phyloP scores from a whole-genome alignment of 352 stramenopile species.

The Phytopythium vexans region DNA sequence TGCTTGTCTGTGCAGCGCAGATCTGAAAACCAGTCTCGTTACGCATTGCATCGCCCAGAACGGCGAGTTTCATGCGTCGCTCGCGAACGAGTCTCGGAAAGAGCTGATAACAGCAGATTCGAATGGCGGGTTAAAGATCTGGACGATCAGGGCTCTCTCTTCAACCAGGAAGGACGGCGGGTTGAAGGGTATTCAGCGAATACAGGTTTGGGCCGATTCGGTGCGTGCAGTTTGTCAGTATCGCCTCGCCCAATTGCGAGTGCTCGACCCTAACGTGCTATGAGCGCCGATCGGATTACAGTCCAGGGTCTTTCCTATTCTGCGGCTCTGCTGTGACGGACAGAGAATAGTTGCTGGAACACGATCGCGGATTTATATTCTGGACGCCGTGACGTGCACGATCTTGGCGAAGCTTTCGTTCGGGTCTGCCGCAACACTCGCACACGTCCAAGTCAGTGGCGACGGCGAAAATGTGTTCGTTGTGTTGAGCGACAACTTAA shows the following conservation, averaged over 20 bases:
- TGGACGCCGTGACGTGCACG: conserved; percentile 30
- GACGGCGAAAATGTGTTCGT: no score
- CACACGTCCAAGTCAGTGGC: no score
- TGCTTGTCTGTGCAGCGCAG: conserved; percentile 17
- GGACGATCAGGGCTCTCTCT: conserved; percentile 28
- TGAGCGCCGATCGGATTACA: no score
- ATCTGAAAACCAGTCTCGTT: conserved; percentile 34
- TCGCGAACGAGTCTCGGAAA: conserved; percentile 36
- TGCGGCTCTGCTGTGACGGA: conserved; percentile 9
- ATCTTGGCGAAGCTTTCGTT: no score
- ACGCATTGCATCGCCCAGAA: conserved; percentile 30
- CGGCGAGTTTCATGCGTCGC: conserved; percentile 24
- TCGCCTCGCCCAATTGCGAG: no score
- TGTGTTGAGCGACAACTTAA: no score
- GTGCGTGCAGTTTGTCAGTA: no score
- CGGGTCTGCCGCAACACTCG: no score
- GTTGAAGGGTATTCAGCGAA: conserved; percentile 47
- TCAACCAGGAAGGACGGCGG: conserved; percentile 17
- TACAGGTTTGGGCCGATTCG: conserved; percentile 13
- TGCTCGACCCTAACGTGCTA: no score
- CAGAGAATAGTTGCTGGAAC: conserved; percentile 32
- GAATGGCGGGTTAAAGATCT: conserved; percentile 53
- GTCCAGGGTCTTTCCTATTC: background rate
- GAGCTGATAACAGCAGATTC: conserved; percentile 51
- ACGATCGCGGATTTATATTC: conserved; percentile 22